Base-by-base conservation (phyloP, 2,329 filamentous ascomycete species). In the Aspergillus awamori region DNA sequence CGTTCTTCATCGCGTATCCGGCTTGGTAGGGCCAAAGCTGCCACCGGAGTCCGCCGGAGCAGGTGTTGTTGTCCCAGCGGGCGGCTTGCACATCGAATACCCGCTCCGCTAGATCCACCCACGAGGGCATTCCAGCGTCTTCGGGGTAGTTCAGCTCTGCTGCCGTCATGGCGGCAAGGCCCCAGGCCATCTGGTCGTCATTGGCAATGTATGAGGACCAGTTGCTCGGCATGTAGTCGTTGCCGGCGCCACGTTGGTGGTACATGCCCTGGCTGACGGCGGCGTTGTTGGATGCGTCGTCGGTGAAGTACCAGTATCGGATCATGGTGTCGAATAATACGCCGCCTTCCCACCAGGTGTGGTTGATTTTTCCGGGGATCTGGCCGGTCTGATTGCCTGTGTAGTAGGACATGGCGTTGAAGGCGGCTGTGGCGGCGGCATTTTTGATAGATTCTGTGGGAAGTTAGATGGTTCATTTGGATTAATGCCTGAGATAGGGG, bases 221-320 rank as follows among this genome's bases (percentile, higher is more conserved):
- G 67, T 81, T 80, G 5, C 83, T 80, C 8, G 91, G 89, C 88
- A 93, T 92, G 71, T 90, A 94, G 72, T 93, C 88, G 54, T 85
- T 80, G 69, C 88, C 82, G 2, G 86, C 83, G 53, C 91, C 91
- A 41, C 87, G 84, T 75, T 95, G 91, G 71, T 85, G 86, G 33
- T 92, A 80, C 62, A 96, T 79, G 4, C 84, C 91, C 64, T 90
- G 81, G 26, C 81, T 83, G 8, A 86, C 84, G 45, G 90, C 78
- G n/a, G 87, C 78, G 72, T 92, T 92, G 78, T 90, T 93, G 45
- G 83, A 81, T 5, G 82, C 77, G 72, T 93, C 89, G 13, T 86
- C 87, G 0, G 90, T 93, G 71, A 91, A 90, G 72, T 89, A 89
- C 89, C 90, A 94, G 74, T 94, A 94, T 68, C 94, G 89, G 58